A percentile compares a stretch with the other conserved stretches of the same genome.
Evolutionary conservation across 139 green algal genomes (phyloP).

Genomic region (Pedinophyceae sp.): DNA sequence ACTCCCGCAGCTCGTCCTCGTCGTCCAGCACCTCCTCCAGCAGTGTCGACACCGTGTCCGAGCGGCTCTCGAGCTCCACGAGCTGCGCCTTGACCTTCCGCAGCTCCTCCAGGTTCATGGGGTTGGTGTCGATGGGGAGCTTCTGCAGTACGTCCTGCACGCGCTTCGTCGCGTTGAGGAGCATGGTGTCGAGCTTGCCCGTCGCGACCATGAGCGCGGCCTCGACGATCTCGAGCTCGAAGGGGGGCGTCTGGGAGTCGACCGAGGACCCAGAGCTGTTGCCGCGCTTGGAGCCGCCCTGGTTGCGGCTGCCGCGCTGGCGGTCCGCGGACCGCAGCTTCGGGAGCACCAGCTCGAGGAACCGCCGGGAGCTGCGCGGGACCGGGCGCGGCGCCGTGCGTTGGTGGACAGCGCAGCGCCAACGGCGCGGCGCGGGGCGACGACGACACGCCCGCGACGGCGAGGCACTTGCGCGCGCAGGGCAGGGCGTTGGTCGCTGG

Average conservation of each 20-base stretch:
- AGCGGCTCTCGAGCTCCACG: conserved; percentile 35
- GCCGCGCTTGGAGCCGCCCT: conserved; percentile 2
- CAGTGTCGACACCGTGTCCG: conserved; percentile 30
- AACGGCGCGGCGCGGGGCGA: too few species aligned
- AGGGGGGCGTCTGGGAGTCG: conserved; percentile 36
- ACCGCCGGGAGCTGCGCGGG: conserved; percentile 45
- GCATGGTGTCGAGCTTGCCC: conserved; percentile 63
- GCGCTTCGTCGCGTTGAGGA: conserved; percentile 42
- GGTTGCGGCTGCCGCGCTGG: background rate
- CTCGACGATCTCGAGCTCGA: conserved; percentile 86
- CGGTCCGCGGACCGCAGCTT: conserved; percentile 23
- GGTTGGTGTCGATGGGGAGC: conserved; percentile 72
- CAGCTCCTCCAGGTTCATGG: conserved; percentile 84
- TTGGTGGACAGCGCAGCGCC: too few species aligned
- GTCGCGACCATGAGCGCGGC: conserved; percentile 70
- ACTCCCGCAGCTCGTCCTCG: conserved; percentile 74
- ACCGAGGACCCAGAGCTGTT: conserved; percentile 2
- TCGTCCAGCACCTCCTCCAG: conserved; percentile 86
- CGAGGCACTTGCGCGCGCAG: background rate
- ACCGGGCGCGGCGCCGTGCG: too few species aligned
- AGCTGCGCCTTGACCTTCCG: conserved; percentile 67
- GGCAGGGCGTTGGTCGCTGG: conserved; percentile 3
- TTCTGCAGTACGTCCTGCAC: conserved; percentile 48
- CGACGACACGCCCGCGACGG: too few species aligned
- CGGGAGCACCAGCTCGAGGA: conserved; percentile 55